phyloP scores from a whole-genome alignment of 2,329 filamentous ascomycete species.

The Sphaerulina populicola region DNA sequence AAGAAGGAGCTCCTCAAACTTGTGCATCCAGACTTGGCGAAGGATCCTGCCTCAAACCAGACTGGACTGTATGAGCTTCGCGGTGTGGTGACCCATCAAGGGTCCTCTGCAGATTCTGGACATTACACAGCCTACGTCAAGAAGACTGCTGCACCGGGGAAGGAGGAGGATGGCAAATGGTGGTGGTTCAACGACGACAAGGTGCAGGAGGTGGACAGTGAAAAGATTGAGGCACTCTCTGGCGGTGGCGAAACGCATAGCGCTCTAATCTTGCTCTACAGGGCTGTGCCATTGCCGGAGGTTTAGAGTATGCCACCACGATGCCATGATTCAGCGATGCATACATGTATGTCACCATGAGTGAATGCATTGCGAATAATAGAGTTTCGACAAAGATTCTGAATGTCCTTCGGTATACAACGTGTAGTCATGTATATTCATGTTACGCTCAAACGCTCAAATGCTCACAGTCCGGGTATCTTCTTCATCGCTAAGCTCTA shows the following conservation, averaged over 20 bases:
- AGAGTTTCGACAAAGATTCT: not conserved
- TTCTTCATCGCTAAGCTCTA: constrained; percentile 1
- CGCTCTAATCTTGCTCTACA: constrained; percentile 71
- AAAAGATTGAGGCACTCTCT: constrained; percentile 82
- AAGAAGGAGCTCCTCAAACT: constrained; percentile 82
- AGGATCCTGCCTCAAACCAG: constrained; percentile 79
- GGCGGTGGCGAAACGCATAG: constrained; percentile 79
- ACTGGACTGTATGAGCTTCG: constrained; percentile 92
- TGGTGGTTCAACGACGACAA: constrained; percentile 99
- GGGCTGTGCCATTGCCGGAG: constrained; percentile 58
- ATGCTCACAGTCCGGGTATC: not conserved
- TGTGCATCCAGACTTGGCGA: constrained; percentile 63
- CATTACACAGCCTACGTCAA: constrained; percentile 98
- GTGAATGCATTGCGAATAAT: not conserved
- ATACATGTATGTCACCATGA: not conserved
- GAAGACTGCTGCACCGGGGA: constrained; percentile 74
- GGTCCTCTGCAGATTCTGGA: constrained; percentile 89
- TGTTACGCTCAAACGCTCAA: not conserved
- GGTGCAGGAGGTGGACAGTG: constrained; percentile 80
- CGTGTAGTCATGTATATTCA: not conserved
- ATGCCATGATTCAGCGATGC: not conserved
- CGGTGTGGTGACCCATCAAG: constrained; percentile 92
- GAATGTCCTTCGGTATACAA: too few species aligned
- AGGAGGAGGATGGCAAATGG: constrained; percentile 89
- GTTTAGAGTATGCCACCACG: not conserved